Conservation (phyloP, 2,329 filamentous ascomycete species). For the Pseudocercospora fuligena region DNA sequence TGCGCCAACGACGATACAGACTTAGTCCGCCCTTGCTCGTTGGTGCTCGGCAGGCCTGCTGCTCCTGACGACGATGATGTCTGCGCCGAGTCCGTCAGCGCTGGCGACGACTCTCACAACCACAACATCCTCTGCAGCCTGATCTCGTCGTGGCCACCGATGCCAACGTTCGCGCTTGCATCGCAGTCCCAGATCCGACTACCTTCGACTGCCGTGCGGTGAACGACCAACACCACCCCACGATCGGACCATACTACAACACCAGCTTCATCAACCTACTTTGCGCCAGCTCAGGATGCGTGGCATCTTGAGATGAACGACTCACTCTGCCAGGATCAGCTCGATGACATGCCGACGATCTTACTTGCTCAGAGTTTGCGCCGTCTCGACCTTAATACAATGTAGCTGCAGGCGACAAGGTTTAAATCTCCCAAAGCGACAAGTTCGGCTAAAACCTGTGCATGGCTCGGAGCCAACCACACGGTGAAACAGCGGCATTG, state of each 20-base stretch:
- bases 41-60: no score
- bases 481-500: slow-evolving; percentile 22
- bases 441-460: slow-evolving; percentile 17
- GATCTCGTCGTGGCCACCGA: neutral
- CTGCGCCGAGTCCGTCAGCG: neutral
- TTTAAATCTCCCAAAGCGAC: slow-evolving; percentile 13
- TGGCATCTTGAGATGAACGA: neutral
- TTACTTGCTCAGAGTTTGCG: slow-evolving; percentile 9
- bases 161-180: slow-evolving; percentile 1
- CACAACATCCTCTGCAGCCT: neutral
- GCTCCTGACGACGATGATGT: neutral
- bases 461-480: slow-evolving; percentile 21
- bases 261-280: neutral
- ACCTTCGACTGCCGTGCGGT: neutral
- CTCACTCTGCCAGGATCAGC: neutral
- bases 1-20: no score
- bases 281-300: neutral
- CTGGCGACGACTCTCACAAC: neutral
- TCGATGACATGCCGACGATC: slow-evolving; percentile 7
- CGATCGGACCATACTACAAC: neutral
- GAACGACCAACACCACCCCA: neutral
- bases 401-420: slow-evolving; percentile 16
- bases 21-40: neutral
- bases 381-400: slow-evolving; percentile 10
- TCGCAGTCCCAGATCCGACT: neutral